Evolutionary conservation across 1,284 basidiomycete species (phyloP).

Genomic region (Cutaneotrichosporon sp.): DNA sequence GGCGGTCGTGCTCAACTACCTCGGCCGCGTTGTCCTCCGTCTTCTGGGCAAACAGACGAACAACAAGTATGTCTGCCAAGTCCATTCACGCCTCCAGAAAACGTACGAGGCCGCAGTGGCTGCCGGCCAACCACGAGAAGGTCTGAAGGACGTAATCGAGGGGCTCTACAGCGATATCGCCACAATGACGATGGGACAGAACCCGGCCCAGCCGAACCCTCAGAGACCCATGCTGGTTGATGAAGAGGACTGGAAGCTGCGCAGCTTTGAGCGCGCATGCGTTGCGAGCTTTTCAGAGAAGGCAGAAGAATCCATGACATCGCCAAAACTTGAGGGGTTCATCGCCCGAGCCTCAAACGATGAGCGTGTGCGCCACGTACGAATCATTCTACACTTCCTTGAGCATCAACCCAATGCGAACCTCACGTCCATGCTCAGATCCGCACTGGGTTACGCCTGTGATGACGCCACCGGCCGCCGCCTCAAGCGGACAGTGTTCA

Average conservation of each 20-base stretch:
- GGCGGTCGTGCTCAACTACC: constrained; percentile 59
- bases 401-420: neutral
- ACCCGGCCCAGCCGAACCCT: neutral
- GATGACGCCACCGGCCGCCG: neutral
- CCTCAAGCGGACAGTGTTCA: constrained; percentile 18
- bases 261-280: constrained; percentile 11
- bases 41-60: constrained; percentile 57
- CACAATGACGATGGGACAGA: constrained; percentile 12
- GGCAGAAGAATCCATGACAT: neutral
- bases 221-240: constrained; percentile 16
- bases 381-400: constrained; percentile 24
- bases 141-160: constrained; percentile 53
- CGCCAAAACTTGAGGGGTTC: constrained; percentile 1
- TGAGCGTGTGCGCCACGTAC: constrained; percentile 14
- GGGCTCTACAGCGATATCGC: constrained; percentile 59
- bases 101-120: constrained; percentile 29
- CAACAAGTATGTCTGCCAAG: constrained; percentile 33
- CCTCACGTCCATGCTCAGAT: constrained; percentile 4
- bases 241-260: constrained; percentile 13
- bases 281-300: neutral
- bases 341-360: constrained; percentile 7
- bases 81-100: constrained; percentile 23
- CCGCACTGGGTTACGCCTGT: neutral
- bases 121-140: constrained; percentile 42
- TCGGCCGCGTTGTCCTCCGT: constrained; percentile 58